Evolutionary conservation across 2,329 filamentous ascomycete genomes (phyloP), one percentile per base, ranked within the genome.

Genomic region (Sporothrix brasiliensis): DNA sequence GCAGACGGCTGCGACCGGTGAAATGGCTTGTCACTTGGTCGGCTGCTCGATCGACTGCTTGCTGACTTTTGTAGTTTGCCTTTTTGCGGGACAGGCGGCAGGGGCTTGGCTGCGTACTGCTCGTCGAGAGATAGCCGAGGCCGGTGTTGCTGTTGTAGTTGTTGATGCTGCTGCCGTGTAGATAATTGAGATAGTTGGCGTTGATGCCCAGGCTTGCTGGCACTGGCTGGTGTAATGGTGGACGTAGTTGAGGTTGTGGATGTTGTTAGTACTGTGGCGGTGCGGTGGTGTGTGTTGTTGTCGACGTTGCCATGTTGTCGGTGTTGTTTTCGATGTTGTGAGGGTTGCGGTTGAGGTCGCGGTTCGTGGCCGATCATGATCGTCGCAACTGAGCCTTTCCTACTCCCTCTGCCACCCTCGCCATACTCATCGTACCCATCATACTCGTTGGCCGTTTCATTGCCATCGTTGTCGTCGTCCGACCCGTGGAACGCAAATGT

Each of bases 401-500:
- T 53, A 27, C 63, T 66, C 47, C 47, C 47, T 16, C 30, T 21
- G 16, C 47, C 63, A 44, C 41, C 61, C 16, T 24, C 58, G n/a
- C 47, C 39, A n/a, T 60, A 41, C 30, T n/a, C 58, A 49, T 44
- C 39, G 34, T 27, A 65, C 21, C 16, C 60, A 49, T 65, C 21
- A 24, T 50, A n/a, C 24, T 27, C 61, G 24, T 27, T 10, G 19
- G 19, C n/a, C 24, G 39, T n/a, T 61, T 44, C 61, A 65, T 61
- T 27, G 21, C 10, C 58, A 19, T 52, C 69, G n/a, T 63, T 61
- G 27, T 60, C 63, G 39, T 67, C 69, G 54, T 70, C 65, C 53
- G 69, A 58, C 53, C 16, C 53, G 53, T 66, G 54, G 56, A 70
- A 70, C 47, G 66, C 54, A 50, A 71, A 71, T n/a, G 66, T 61